Percentiles rank a stretch among this genome's conserved stretches.
Conservation (phyloP, 352 stramenopile genomes). For the Pythium grandisporangium region DNA sequence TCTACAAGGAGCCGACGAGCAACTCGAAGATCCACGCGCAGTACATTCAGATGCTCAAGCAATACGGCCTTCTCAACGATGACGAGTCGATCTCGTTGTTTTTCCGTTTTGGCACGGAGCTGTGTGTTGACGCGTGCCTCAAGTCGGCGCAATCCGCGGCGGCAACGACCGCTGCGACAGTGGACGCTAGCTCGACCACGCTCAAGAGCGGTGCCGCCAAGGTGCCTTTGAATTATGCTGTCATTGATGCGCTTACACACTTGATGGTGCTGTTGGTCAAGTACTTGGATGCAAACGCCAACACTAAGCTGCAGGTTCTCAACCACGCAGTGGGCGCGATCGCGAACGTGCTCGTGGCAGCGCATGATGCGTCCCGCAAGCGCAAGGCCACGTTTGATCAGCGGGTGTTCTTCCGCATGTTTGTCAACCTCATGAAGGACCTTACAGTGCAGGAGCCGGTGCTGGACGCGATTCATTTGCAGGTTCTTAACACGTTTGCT, state of each 20-base stretch:
- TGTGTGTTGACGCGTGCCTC: conserved; percentile 96
- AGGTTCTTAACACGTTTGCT: conserved; percentile 96
- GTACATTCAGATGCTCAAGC: conserved; percentile 96
- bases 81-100: conserved; percentile 97
- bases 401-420: conserved; percentile 97
- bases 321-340: conserved; percentile 95
- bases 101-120: conserved; percentile 93
- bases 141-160: conserved; percentile 70
- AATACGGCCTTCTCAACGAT: conserved; percentile 93
- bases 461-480: conserved; percentile 91
- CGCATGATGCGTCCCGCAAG: conserved; percentile 74
- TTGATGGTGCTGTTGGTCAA: conserved; percentile 95
- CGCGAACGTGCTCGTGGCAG: conserved; percentile 90
- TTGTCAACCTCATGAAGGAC: conserved; percentile 97
- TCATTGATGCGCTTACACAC: conserved; percentile 95
- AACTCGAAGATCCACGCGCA: conserved; percentile 95
- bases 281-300: conserved; percentile 84
- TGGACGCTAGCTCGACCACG: conserved; percentile 17
- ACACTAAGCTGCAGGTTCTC: conserved; percentile 81
- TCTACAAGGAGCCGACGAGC: conserved; percentile 90
- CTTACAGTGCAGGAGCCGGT: conserved; percentile 92
- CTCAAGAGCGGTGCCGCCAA: too few relatives aligned
- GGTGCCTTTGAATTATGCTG: conserved; percentile 82
- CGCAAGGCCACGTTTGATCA: conserved; percentile 93
- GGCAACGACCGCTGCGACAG: conserved; percentile 18